Conservation (phyloP, 257 asterid species). For the Solanum pimpinellifolium region DNA sequence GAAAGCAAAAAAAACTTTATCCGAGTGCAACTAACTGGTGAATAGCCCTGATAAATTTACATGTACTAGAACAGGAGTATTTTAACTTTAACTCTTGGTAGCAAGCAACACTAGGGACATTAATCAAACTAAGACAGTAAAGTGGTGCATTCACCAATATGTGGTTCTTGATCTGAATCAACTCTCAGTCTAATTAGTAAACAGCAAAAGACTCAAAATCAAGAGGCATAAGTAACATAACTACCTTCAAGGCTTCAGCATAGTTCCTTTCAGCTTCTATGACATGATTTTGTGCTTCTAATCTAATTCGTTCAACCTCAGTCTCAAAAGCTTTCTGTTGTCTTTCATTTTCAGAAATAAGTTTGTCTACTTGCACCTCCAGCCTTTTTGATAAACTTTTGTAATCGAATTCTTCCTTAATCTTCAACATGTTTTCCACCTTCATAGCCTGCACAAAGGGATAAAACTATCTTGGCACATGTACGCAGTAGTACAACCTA, state of each 20-base stretch:
- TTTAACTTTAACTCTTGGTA: background rate
- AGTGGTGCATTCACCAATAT: background rate
- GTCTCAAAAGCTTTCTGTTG: constrained; percentile 70
- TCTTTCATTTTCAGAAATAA: constrained; percentile 85
- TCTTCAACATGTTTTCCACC: constrained; percentile 99
- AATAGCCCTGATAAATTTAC: background rate
- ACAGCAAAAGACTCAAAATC: background rate
- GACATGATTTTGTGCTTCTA: constrained; percentile 75
- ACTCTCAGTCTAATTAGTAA: background rate
- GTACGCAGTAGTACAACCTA: background rate
- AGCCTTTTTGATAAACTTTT: constrained; percentile 79
- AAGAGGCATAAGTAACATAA: background rate
- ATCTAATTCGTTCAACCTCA: constrained; percentile 74
- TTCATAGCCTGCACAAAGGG: constrained; percentile 76
- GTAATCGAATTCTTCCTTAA: constrained; percentile 95
- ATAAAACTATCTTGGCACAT: background rate
- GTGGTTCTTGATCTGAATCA: background rate
- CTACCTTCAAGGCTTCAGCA: constrained; percentile 77
- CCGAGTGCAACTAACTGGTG: background rate
- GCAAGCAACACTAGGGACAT: background rate
- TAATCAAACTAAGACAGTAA: background rate
- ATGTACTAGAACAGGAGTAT: background rate
- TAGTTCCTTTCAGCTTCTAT: constrained; percentile 75
- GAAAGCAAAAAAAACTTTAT: background rate
- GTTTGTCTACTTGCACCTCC: constrained; percentile 86